Base-by-base conservation (phyloP, 805 yeast genomes). In the Lipomyces spencermartinsiae region DNA sequence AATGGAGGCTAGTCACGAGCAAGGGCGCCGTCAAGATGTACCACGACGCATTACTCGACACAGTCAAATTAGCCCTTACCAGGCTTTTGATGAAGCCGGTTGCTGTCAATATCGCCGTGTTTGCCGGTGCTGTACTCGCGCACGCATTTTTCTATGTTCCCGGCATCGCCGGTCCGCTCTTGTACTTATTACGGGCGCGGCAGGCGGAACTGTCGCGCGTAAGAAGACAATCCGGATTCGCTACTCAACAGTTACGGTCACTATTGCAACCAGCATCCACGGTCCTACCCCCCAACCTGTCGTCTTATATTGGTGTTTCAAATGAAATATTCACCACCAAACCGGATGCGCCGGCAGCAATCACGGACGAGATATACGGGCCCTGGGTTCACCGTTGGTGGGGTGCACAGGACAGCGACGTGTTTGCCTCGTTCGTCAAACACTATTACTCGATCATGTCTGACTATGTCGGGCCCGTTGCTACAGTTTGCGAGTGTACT, bases 61-160 rank as follows among this genome's bases (percentile, higher is more conserved):
- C 94, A 0, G 77, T 88, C 63, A 84, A 83, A 60, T 84, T 81
- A 72, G 81, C 86, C 63, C 80, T 89, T 12, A 76, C 79, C 61
- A 83, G 84, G 71, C 78, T 87, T 65, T 78, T 82, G 59, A 73
- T 82, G 65, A 87, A 87, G 70, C 81, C 81, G 31, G 79, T 87
- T 10, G 82, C 91, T 0, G 76, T 87, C n/a, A 81, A 89, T 5
- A 77, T 85, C 25, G 81, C 86, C 29, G 92, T 92, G 2, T 89
- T 89, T 72, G 80, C 87, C 12, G 94, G 94, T 5, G 89, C 90
- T 73, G 83, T 87, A 2, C 84, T 90, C 75, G 93, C 93, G 0
- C 86, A 87, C 74, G 80, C 87, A 2, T 90, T 83, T 70, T 84
- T 85, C 75, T 79, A 82, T 68, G 77, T 88, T 2, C 87, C 88